Evolutionary conservation across 805 yeast species (phyloP).

Genomic region (Yamadazyma philogaea): DNA sequence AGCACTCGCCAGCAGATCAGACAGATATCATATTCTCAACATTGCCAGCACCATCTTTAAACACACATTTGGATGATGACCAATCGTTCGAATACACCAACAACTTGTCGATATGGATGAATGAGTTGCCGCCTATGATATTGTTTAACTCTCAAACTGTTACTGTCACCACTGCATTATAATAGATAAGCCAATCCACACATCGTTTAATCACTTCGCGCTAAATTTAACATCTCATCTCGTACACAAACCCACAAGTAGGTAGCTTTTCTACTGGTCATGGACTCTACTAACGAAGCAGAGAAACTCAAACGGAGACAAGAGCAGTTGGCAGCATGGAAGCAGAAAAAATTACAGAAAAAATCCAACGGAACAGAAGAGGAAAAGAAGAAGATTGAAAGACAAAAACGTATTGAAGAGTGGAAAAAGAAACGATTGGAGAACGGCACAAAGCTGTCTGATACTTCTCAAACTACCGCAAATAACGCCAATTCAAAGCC

Average conservation of each 20-base stretch:
- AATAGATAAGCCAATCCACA: not conserved
- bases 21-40: slow-evolving; percentile 85
- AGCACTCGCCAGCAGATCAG: slow-evolving; percentile 46
- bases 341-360: slow-evolving; percentile 46
- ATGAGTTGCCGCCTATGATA: slow-evolving; percentile 77
- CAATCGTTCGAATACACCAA: slow-evolving; percentile 74
- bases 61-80: slow-evolving; percentile 68
- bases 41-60: slow-evolving; percentile 81
- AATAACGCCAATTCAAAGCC: not conserved
- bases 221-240: slow-evolving; percentile 6
- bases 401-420: slow-evolving; percentile 44
- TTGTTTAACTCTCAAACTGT: slow-evolving; percentile 88
- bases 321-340: slow-evolving; percentile 60
- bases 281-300: slow-evolving; percentile 19
- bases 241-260: not conserved
- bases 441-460: not conserved
- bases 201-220: not conserved
- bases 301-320: slow-evolving; percentile 43
- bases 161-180: slow-evolving; percentile 93
- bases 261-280: not conserved
- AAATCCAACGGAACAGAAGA: not conserved
- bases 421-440: slow-evolving; percentile 45
- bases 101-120: slow-evolving; percentile 76
- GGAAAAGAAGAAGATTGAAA: slow-evolving; percentile 18
- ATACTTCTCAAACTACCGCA: not conserved